Evolutionary conservation across 2,329 filamentous ascomycete species (phyloP), one percentile per base, ranked within the genome.

Genomic region (Aspergillus sergii): DNA sequence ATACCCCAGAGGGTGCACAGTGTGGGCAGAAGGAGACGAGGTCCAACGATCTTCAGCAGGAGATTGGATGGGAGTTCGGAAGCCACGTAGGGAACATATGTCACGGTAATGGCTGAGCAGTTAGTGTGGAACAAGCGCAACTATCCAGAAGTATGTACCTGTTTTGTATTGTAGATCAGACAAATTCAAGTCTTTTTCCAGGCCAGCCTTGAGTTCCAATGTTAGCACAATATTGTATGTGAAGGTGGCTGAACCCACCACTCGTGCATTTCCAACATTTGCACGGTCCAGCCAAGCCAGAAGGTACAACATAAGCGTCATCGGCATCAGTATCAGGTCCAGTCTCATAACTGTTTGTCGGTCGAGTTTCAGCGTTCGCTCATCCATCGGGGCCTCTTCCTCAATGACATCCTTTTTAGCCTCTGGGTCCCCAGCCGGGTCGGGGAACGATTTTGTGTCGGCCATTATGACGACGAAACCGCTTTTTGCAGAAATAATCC

Each of bases 1-100:
- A 83, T 56, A 1, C 75, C 76, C 80, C 81, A 83, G 55, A 75
- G 69, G 30, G 80, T 66, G 59, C 71, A 69, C 55, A 77, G 64
- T 23, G 69, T 68, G 4, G 74, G 72, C 19, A 78, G 70, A 23
- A 76, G 68, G 26, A 73, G 67, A 26, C 73, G 69, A 9, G 78
- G 76, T 5, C 62, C 63, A 53, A 68, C 59, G 23, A 61, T 61
- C 54, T 66, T 64, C 14, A 67, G 50, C 59, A 68, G 54, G 14
- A 67, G 59, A 56, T 66, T 67, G 57, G 64, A 67, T 3, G 65
- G 65, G 19, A 67, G 63, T 32, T 68, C 66, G 4, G 64, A 50
- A 48, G 63, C n/a, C 48, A 66, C 61, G 32, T 68, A 68, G n/a
- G 64, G 64, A 3, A 68, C 58, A 41, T 67, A 67, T 8, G 63